Base-by-base conservation (phyloP, 1,139 yeast species). In the Candida frijolesensis region DNA sequence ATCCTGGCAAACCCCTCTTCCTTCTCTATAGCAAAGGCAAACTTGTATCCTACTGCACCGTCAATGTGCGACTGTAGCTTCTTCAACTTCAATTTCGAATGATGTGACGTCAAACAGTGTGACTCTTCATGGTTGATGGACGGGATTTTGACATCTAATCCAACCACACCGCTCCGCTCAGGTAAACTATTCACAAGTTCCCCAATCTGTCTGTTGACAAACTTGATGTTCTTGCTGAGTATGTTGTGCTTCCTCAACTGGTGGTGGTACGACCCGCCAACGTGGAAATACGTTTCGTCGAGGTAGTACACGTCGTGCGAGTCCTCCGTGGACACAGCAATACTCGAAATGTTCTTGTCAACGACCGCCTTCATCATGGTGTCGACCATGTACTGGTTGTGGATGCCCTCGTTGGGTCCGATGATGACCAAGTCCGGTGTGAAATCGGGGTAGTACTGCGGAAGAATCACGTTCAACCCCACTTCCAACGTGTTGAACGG, bases 391-490 rank as follows among this genome's bases (percentile, higher is more conserved):
- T 49, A 52, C 37, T 47, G 43, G 16, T 46, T 38, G 2, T 45
- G 34, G 3, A 58, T 54, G 8, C 74, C 73, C 53, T 69, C 74
- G 49, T 69, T 66, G 3, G 80, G 79, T 1, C 80, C 79, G 14
- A 74, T 49, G 15, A 77, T 48, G 2, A 76, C 67, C 57, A 76
- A 61, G 55, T 77, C 80, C 1, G 75, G 70, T 3, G 58, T 52
- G 50, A 68, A 64, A 10, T 62, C 60, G 0, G 71, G 64, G 51
- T 70, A 66, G 51, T 57, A 61, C 3, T 49, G 48, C 1, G 78
- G 77, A 16, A 75, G 54, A 40, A 77, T 60, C 16, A 65, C 60
- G 50, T 72, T 72, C 33, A 71, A 54, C 1, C 70, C 76, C 29
- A 72, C 61, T 7, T 68, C 56, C 42, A 75, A 60, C 1, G 70